Base-by-base conservation (phyloP, 116 monocot genomes). In the Phalaenopsis hybrid region DNA sequence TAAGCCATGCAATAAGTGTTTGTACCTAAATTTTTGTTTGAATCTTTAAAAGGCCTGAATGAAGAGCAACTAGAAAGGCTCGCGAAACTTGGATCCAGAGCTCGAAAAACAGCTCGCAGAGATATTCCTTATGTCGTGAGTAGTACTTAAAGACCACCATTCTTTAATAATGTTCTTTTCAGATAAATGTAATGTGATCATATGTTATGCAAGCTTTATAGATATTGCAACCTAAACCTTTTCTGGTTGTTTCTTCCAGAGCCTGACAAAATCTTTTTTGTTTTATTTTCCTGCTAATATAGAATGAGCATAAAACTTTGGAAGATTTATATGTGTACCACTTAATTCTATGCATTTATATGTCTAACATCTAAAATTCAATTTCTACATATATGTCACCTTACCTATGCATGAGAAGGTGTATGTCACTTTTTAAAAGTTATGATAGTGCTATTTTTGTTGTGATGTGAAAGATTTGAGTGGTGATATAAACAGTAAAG, bases 71-170 rank as follows among this genome's bases (percentile, higher is more conserved):
- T 97, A 25, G 94, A 93, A 76, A 97, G 84, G 81, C 88, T 97
- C 59, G 94, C 97, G 80, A 88, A 80, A 76, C 89, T 93, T 86
- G 97, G 94, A 80, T 89, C 69, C 21, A 85, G 88, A 85, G 87
- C 82, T 88, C 97, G 89, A 65, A 97, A 97, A 84, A 94, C 95
- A 63, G 89, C 94, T 84, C 90, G 90, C 11, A 94, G 97, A 84
- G 97, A 97, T 82, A 97, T 97, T 86, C 72, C 97, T 78, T 82
- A 93, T 74, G 76, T 97, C 81, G 97, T 94, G 65, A 92, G 97
- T 92, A 31, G n/a, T 58, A 6, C 37, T 37, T 69, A 72, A 55
- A 20, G 20, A 48, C 4, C 20, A 45, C 55, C 58, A 37, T 85
- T 49, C 80, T 11, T 76, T 37, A 37, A 37, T 46, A 28, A 8